Evolutionary conservation across 768 basidiomycete species (phyloP), one percentile per base, ranked within the genome.

Genomic region (Bullera alba): DNA sequence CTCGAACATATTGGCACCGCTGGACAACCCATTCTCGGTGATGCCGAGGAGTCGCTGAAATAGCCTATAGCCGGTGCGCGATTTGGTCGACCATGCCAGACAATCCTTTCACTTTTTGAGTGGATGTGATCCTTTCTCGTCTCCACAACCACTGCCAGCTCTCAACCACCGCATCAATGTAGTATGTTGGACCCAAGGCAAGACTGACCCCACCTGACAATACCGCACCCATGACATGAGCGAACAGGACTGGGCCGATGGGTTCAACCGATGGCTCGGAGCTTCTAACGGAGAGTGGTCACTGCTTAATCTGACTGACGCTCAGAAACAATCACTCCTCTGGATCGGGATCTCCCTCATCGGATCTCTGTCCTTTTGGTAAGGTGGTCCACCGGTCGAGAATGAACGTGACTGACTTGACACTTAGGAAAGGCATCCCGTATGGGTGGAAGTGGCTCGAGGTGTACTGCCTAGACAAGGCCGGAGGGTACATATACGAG

Each of bases 261-360:
- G 32, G 7, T 49, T 38, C n/a, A 23, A 39, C 30, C 22, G 30
- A 6, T 59, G 58, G 58, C 39, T 59, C 23, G 38, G 47, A 12
- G 25, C 37, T 14, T 46, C 44, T 22, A 42, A 21, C 21, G 39
- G 19, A 21, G 7, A 21, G 23, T 56, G 58, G 58, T 52, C 54
- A 17, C 27, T 46, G 4, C 29, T 42, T 12, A 38, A 51, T 39
- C 48, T 53, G 22, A 44, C 42, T 5, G 58, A 59, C n/a, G 58
- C 58, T 0, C 58, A 59, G 44, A 46, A 53, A 19, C 42, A 49
- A 44, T 55, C 58, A 3, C 38, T 56, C 5, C 12, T 59, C 4
- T 54, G 46, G 16, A 47, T 59, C 14, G 50, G n/a, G 8, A 42
- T 16, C 0, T 41, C 32, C 16, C 42, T 57, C 37, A 14, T 57